These are phyloP conservation scores for Amphichorda felina DNA, from an alignment of 2,329 filamentous ascomycete genomes.

Conservation along the genomic window DNA sequence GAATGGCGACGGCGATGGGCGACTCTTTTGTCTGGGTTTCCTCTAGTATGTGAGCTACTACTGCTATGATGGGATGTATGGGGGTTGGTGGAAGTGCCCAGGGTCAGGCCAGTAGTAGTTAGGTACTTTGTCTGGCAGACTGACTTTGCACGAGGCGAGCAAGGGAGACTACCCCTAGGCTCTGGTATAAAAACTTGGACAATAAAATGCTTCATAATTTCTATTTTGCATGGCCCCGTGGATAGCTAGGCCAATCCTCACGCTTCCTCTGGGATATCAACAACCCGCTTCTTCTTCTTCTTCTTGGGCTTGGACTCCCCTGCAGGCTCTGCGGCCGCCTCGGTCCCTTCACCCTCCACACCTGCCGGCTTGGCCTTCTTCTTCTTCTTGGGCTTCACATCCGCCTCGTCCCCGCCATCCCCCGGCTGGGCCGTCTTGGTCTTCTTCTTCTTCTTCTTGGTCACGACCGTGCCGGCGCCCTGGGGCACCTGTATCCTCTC, in stretches of 20 bases:
- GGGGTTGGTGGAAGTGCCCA: too few species aligned
- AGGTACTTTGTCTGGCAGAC: too few species aligned
- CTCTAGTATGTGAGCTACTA: background rate
- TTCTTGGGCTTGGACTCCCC: constrained; percentile 20
- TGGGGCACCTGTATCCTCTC: constrained; percentile 62
- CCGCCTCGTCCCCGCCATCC: constrained; percentile 11
- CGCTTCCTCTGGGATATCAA: constrained; percentile 13
- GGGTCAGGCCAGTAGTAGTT: too few species aligned
- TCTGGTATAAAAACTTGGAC: too few species aligned
- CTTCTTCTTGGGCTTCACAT: constrained; percentile 39
- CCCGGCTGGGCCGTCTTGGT: constrained; percentile 22
- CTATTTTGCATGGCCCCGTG: too few species aligned
- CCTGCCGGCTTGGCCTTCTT: constrained; percentile 20
- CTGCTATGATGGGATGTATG: too few species aligned
- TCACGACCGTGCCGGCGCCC: constrained; percentile 54
- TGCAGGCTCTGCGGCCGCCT: constrained; percentile 6
- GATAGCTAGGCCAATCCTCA: too few species aligned
- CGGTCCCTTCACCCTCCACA: constrained; percentile 8
- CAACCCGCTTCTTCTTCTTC: constrained; percentile 29
- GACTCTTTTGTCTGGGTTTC: background rate
- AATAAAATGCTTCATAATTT: too few species aligned
- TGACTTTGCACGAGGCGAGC: too few species aligned
- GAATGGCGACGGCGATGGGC: background rate
- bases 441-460: constrained; percentile 54
- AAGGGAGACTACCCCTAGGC: too few species aligned